Base-by-base conservation (phyloP, 1,284 basidiomycete genomes). In the Taiwanofungus camphoratus region DNA sequence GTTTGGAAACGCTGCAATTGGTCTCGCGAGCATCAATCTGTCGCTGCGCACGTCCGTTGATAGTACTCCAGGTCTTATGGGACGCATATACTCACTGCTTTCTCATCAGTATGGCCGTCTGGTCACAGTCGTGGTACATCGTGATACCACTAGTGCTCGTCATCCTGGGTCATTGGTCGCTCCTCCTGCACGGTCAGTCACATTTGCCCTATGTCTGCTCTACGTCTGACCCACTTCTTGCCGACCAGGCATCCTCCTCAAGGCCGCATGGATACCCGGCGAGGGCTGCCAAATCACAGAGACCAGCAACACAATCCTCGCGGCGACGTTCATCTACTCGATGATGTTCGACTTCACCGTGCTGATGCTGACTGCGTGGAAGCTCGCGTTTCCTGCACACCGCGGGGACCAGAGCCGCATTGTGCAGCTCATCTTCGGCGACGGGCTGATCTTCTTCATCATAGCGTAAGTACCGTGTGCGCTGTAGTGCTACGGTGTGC, bases 21-120 rank as follows among this genome's bases (percentile, higher is more conserved):
- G 85, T 12, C 67, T 87, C 5, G 82, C 85, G 6, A 86, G 82
- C 55, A 76, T 87, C 54, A 87, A 87, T 54, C 70, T 87, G 5
- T 84, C 83, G 5, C 66, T 87, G 31, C 67, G 84, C 55, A 86
- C 84, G 78, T 81, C 59, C 50, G 78, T 68, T 11, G 44, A 22
- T 20, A 5, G 3, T 11, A 37, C 34, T 42, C 15, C 19, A 15
- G 4, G 21, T 18, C 13, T 15, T 19, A 35, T 24, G 36, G 8
- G 35, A n/a, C 47, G 43, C 11, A 40, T 24, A n/a, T 23, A 35
- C 44, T 39, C 5, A 40, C 16, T 5, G 21, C 51, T 41, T 47
- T 40, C 50, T 40, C 37, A 46, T 23, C 45, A 84, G 81, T 4
- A 82, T 87, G 60, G 84, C 83, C 0, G 76, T 86, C 4, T 77